A percentile compares a stretch with the other conserved stretches of the same genome.
These are phyloP conservation scores for Lachnellula subtilissima DNA, from an alignment of 2,329 filamentous ascomycete genomes.

Conservation along the genomic window DNA sequence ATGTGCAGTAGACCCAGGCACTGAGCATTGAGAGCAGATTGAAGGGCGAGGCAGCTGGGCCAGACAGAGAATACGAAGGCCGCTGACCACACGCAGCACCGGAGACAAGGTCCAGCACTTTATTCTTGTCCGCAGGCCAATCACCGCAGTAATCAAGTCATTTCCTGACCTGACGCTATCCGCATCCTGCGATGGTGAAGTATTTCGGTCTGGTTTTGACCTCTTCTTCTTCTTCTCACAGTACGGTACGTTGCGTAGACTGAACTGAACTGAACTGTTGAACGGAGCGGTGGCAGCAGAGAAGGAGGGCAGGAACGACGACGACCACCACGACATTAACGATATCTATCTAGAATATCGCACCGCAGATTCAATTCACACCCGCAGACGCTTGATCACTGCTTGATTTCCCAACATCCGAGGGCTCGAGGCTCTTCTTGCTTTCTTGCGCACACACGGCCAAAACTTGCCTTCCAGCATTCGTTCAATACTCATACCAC, in stretches of 20 bases:
- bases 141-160: conserved; percentile 7
- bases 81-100: neutral
- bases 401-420: conserved; percentile 19
- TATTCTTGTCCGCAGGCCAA: conserved; percentile 10
- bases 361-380: neutral
- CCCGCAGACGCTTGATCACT: conserved; percentile 17
- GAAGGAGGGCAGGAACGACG: neutral
- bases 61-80: neutral
- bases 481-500: neutral
- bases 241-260: neutral
- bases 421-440: conserved; percentile 21
- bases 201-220: neutral
- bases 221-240: neutral
- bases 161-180: conserved; percentile 1
- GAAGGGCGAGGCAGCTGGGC: neutral
- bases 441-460: neutral
- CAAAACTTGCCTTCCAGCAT: neutral
- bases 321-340: neutral
- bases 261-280: neutral
- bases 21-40: neutral
- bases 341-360: neutral
- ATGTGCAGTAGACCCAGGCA: neutral
- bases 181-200: neutral
- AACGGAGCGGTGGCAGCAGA: neutral
- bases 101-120: neutral